Conservation (phyloP, 352 stramenopile species). For the Globisporangium canariense region DNA sequence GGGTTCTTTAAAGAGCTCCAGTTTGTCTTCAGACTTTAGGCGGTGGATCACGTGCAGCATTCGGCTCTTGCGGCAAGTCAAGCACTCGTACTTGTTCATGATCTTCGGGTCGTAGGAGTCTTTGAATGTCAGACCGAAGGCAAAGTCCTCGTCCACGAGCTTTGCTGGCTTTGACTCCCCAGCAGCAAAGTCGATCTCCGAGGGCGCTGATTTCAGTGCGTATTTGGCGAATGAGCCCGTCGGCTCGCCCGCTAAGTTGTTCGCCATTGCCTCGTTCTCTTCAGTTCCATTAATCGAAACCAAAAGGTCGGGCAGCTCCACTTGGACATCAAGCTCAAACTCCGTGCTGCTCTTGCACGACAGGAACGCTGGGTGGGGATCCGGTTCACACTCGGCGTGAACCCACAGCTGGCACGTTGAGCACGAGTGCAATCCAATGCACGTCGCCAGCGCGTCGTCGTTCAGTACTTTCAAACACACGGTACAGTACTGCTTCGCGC, state of each 20-base stretch:
- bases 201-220: not conserved
- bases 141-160: constrained; percentile 62
- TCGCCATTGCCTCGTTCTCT: not conserved
- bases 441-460: constrained; percentile 38
- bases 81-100: constrained; percentile 81
- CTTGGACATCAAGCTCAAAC: constrained; percentile 53
- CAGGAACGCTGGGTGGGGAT: constrained; percentile 60
- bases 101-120: constrained; percentile 60
- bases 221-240: not conserved
- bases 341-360: constrained; percentile 23
- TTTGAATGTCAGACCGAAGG: constrained; percentile 56
- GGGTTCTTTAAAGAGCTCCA: constrained; percentile 91
- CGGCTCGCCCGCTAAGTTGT: not conserved
- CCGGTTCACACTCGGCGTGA: constrained; percentile 74
- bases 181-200: constrained; percentile 6
- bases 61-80: constrained; percentile 72
- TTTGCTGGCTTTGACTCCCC: constrained; percentile 40
- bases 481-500: constrained; percentile 64
- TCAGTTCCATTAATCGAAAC: not conserved
- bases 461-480: constrained; percentile 62
- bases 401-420: constrained; percentile 79
- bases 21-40: constrained; percentile 70
- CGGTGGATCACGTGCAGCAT: constrained; percentile 70
- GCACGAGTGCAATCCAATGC: constrained; percentile 59
- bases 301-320: constrained; percentile 24